Evolutionary conservation across 2,329 filamentous ascomycete genomes (phyloP), one percentile per base, ranked within the genome.

Genomic region (Ophiobolus disseminans): DNA sequence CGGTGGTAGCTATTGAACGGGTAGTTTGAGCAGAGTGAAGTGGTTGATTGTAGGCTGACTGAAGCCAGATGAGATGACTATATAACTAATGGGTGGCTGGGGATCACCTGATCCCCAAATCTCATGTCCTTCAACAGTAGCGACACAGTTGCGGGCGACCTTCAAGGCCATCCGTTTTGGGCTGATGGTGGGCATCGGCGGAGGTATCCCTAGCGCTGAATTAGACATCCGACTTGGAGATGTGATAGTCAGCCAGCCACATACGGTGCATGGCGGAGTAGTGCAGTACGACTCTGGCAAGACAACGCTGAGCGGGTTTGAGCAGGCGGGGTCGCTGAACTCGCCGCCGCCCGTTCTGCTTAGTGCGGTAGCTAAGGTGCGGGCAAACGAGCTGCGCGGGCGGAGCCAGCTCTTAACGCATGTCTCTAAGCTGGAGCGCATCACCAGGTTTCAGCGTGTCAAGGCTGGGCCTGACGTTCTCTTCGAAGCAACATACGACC

Each of bases 121-220:
- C n/a, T n/a, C n/a, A n/a, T n/a, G n/a, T n/a, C n/a, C n/a, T n/a
- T n/a, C 71, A 13, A 57, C 50, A 2, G 65, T 66, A 7, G 66
- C 63, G 2, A 59, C 43, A 20, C 40, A 63, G n/a, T 65, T 74
- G 53, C 39, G 48, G 16, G 36, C 40, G 11, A 63, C 58, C 3
- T 75, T 75, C 49, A 40, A 21, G 28, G 23, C 40, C 3, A 69
- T 75, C 19, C 63, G 57, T 19, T 61, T 77, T 23, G 67, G 65
- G 5, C 57, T 79, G 3, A 66, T 79, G 63, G 74, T 78, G 2
- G 75, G 75, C 8, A 72, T 78, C 35, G 75, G 72, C 1, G 70
- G 69, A 14, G 52, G 55, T 13, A 52, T 55, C 10, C 49, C 55
- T 3, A 52, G 44, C 23, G 40, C 20, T 8, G 40, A 37, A 21